Evolutionary conservation across 768 basidiomycete genomes (phyloP).

Genomic region (Boletus reticulatus): DNA sequence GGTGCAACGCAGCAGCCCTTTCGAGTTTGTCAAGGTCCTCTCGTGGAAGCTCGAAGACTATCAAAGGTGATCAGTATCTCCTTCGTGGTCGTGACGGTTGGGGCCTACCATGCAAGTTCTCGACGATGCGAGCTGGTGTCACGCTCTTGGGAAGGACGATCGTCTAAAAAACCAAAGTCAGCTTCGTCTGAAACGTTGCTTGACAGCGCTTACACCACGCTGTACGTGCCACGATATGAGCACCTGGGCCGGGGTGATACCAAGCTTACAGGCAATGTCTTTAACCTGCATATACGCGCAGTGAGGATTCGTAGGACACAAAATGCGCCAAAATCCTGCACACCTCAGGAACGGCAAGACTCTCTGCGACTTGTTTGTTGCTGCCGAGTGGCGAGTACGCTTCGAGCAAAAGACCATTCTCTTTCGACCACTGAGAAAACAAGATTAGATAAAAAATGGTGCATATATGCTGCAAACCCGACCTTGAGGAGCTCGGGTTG

Average conservation of each 20-base stretch:
- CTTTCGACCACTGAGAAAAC: slow-evolving; percentile 59
- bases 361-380: slow-evolving; percentile 52
- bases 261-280: slow-evolving; percentile 56
- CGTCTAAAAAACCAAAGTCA: slow-evolving; percentile 39
- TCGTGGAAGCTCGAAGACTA: slow-evolving; percentile 35
- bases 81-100: not conserved
- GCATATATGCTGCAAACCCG: not conserved
- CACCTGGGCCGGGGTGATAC: slow-evolving; percentile 73
- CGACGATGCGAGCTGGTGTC: slow-evolving; percentile 60
- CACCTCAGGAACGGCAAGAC: slow-evolving; percentile 58
- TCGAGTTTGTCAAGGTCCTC: slow-evolving; percentile 43
- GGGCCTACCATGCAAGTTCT: slow-evolving; percentile 63
- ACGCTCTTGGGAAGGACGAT: slow-evolving; percentile 79
- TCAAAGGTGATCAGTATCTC: not conserved
- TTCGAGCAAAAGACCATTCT: slow-evolving; percentile 61
- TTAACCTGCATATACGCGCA: slow-evolving; percentile 39
- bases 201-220: slow-evolving; percentile 52
- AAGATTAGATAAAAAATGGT: not conserved
- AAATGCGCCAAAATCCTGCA: not conserved
- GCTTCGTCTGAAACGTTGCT: not conserved
- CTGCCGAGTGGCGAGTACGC: slow-evolving; percentile 80
- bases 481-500: slow-evolving; percentile 75
- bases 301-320: not conserved
- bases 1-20: slow-evolving; percentile 42
- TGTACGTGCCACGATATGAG: slow-evolving; percentile 77